Base-by-base conservation (phyloP, 2,329 filamentous ascomycete genomes). In the Leptographium galeiforme region DNA sequence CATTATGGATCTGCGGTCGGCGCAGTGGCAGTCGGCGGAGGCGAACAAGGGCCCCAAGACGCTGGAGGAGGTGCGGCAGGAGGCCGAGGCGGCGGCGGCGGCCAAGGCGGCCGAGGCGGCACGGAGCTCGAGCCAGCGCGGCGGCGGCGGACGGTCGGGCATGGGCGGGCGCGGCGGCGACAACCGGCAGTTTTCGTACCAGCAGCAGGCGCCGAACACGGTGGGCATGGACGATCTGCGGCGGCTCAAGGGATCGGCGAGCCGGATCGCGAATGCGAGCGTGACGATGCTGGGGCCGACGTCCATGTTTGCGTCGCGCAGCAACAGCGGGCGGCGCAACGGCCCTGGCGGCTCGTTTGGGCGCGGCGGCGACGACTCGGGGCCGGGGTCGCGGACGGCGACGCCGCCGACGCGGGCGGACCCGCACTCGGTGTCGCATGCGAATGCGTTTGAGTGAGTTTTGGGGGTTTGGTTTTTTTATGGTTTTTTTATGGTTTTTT, bases 31-130 rank as follows among this genome's bases (percentile, higher is more conserved):
- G 57, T 89, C 88, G 54, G 96, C 95, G 76, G 89, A 95, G 66
- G 72, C 75, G 52, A 86, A 90, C 71, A 97, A 97, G 76, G 93
- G 93, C 40, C 93, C 93, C 55, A 96, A 96, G 82, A 98, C 93
- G 10, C 85, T 98, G 52, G 82, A 89, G 5, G 87, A 97, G 71
- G 87, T 98, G 60, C 87, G 89, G 66, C 85, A 84, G 61, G 85
- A 89, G 69, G 79, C 79, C 55, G 86, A 89, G 71, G 89, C 89
- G 59, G 77, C 80, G 52, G 85, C 84, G 57, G 86, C 85, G 46
- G 82, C 86, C 60, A 90, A 91, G 70, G 88, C 89, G 56, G 85
- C 85, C 53, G 90, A 96, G 66, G 74, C 70, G 51, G 77, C 78
- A 46, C 61, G 65, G 16, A 75, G 66, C 64, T 74, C 66, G 64